Conservation (phyloP, 805 yeast species). For the Ogataea polymorpha region DNA sequence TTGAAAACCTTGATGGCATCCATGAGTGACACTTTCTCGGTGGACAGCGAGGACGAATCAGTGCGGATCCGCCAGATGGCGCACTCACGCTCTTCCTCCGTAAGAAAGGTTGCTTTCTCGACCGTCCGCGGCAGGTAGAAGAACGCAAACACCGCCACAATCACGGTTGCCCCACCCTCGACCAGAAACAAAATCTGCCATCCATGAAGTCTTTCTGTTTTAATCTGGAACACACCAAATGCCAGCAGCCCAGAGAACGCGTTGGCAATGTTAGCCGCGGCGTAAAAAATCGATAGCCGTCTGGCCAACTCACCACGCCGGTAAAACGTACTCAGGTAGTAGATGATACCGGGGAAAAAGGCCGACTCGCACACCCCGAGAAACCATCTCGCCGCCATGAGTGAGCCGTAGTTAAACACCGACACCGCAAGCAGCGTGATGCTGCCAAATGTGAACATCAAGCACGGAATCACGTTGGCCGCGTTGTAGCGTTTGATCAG, state of each 20-base stretch:
- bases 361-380: slow-evolving; percentile 38
- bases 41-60: slow-evolving; percentile 44
- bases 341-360: slow-evolving; percentile 39
- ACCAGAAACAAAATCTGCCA: slow-evolving; percentile 48
- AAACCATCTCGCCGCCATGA: slow-evolving; percentile 36
- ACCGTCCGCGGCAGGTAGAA: slow-evolving; percentile 38
- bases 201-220: slow-evolving; percentile 36
- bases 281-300: slow-evolving; percentile 36
- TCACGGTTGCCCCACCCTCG: slow-evolving; percentile 42
- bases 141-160: slow-evolving; percentile 33
- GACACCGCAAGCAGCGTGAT: slow-evolving; percentile 38
- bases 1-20: slow-evolving; percentile 44
- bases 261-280: slow-evolving; percentile 33
- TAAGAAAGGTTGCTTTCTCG: slow-evolving; percentile 35
- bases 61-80: slow-evolving; percentile 39
- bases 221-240: slow-evolving; percentile 38
- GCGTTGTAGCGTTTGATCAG: slow-evolving; percentile 41
- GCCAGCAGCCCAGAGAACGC: slow-evolving; percentile 39
- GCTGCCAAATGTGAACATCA: slow-evolving; percentile 45
- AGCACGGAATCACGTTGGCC: slow-evolving; percentile 41
- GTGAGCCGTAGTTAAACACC: slow-evolving; percentile 38
- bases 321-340: slow-evolving; percentile 37
- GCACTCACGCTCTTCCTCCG: slow-evolving; percentile 39
- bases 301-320: slow-evolving; percentile 38
- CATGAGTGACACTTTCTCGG: slow-evolving; percentile 34